Evolutionary conservation across 192 early-diverging fungal genomes (phyloP).

Genomic region (Coemansia sp.): DNA sequence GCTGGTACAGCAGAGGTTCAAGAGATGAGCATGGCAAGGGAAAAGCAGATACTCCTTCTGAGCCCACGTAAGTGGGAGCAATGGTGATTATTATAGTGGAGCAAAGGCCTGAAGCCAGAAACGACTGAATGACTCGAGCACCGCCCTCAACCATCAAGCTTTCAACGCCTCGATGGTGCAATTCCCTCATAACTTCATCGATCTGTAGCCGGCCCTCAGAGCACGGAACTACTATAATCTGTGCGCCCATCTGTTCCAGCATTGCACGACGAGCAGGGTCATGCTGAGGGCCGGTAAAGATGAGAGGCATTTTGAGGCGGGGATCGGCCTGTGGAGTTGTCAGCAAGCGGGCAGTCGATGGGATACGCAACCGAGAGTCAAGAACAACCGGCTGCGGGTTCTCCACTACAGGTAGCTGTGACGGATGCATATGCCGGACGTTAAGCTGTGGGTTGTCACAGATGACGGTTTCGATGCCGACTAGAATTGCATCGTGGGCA

Average conservation of each 20-base stretch:
- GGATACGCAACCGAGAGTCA: slow-evolving; percentile 68
- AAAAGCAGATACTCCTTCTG: slow-evolving; percentile 54
- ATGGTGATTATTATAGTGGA: slow-evolving; percentile 61
- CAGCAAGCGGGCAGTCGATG: slow-evolving; percentile 55
- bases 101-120: slow-evolving; percentile 41
- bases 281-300: slow-evolving; percentile 47
- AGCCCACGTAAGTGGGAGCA: slow-evolving; percentile 68
- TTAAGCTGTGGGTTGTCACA: slow-evolving; percentile 77
- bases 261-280: slow-evolving; percentile 21
- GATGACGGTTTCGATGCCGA: slow-evolving; percentile 80
- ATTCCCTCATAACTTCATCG: slow-evolving; percentile 11
- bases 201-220: slow-evolving; percentile 16
- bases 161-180: slow-evolving; percentile 43
- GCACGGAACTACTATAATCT: slow-evolving; percentile 46
- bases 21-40: slow-evolving; percentile 7
- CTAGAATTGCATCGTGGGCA: slow-evolving; percentile 77
- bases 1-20: slow-evolving; percentile 35
- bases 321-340: slow-evolving; percentile 29
- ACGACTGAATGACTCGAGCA: slow-evolving; percentile 66
- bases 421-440: slow-evolving; percentile 15
- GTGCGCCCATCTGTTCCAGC: slow-evolving; percentile 63
- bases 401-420: not conserved
- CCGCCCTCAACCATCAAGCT: slow-evolving; percentile 90
- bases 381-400: slow-evolving; percentile 77
- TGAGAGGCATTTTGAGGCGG: slow-evolving; percentile 57